Percentiles rank a stretch among this genome's conserved stretches.
phyloP scores from a whole-genome alignment of 345 rosid species.

The Pistacia atlantica region DNA sequence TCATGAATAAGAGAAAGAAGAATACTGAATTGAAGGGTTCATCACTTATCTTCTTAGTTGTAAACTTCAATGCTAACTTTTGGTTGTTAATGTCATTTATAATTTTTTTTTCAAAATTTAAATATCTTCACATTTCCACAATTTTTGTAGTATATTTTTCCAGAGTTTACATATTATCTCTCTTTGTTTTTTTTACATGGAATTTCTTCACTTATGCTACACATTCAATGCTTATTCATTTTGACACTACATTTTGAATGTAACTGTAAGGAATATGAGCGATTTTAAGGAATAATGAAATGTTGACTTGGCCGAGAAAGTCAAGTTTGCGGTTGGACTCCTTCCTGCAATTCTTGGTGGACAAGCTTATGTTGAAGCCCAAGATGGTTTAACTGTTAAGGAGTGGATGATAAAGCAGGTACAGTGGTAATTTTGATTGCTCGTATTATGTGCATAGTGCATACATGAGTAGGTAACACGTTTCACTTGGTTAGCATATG shows the following conservation, averaged over 20 bases:
- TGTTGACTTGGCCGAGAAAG: constrained; percentile 97
- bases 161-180: not conserved
- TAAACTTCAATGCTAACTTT: too few relatives aligned
- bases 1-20: too few relatives aligned
- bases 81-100: too few relatives aligned
- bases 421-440: constrained; percentile 8
- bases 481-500: not conserved
- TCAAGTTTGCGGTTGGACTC: constrained; percentile 94
- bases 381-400: constrained; percentile 79
- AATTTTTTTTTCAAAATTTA: too few relatives aligned
- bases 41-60: too few relatives aligned
- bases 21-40: too few relatives aligned
- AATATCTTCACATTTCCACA: too few relatives aligned
- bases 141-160: too few relatives aligned
- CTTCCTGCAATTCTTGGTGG: constrained; percentile 94
- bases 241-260: constrained; percentile 5
- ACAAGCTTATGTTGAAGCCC: constrained; percentile 92
- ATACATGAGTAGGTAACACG: not conserved
- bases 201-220: not conserved
- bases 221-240: not conserved
- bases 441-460: not conserved
- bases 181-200: constrained; percentile 5
- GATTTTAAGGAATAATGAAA: constrained; percentile 83
- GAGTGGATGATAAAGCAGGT: constrained; percentile 97
- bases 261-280: constrained; percentile 77